Base-by-base conservation (phyloP, 1,284 basidiomycete genomes). In the Phaffia rhodozyma region DNA sequence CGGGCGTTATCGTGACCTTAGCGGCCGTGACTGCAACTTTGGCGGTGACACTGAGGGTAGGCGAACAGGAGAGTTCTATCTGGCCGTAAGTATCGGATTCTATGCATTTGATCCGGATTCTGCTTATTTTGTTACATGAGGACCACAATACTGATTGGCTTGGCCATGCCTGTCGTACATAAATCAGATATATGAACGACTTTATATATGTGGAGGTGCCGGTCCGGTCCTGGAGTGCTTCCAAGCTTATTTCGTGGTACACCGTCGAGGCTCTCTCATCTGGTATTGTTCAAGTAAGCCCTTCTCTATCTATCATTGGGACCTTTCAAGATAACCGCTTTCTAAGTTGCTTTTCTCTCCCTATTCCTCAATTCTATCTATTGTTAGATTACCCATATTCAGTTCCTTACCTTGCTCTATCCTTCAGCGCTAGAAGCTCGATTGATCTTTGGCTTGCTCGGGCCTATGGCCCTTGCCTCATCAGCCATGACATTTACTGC, bases 381-480 rank as follows among this genome's bases (percentile, higher is more conserved):
- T 11, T 50, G 9, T 55, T 72, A 96, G 89, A 86, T 91, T 66
- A 96, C 94, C 0, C 93, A 98, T 76, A 97, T 99, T 62, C 96
- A 98, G 74, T 97, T 97, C 76, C 80, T 99, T 63, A 96, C 94
- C 2, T 82, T 98, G 5, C 82, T 99, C 23, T 99, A 91, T 73
- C 94, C 94, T 1, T 97, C 96, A 5, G 79, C 82, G n/a, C 82
- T 94, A 48, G 96, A 98, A 76, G 86, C 84, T 4, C 80, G 86
- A 27, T 83, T 99, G 58, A 94, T 99, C 66, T 86, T 92, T 70
- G 79, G 84, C 68, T 80, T 96, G 48, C 83, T 97, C 16, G 90
- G 89, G 80, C 94, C 94, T 0, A 80, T 98, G 16, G 92, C 92
- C 1, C 76, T 97, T 66, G 80, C 87, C 3, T 85, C 91, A 0